These are phyloP conservation scores for Russula foetens DNA, from an alignment of 768 basidiomycete species.

Conservation along the genomic window DNA sequence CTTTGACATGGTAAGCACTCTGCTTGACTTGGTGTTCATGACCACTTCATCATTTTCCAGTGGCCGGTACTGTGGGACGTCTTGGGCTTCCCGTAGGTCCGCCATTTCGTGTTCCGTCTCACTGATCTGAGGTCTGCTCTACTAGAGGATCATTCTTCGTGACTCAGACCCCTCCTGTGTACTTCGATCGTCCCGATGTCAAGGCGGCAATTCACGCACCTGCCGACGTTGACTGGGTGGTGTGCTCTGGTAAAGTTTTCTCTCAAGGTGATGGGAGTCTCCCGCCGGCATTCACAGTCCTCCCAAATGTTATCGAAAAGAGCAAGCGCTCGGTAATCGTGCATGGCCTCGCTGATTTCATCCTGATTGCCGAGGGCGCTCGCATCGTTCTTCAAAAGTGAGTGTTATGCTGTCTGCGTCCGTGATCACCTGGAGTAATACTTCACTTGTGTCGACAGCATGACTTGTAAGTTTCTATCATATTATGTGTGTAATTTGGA, in stretches of 20 bases:
- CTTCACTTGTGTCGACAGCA: background rate
- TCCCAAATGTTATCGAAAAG: slow-evolving; percentile 72
- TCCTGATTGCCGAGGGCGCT: slow-evolving; percentile 62
- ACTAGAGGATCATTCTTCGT: background rate
- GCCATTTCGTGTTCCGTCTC: background rate
- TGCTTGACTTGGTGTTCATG: background rate
- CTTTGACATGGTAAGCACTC: slow-evolving; percentile 43
- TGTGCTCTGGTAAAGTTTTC: background rate
- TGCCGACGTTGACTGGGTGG: background rate
- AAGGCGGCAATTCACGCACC: no score
- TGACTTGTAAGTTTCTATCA: slow-evolving; percentile 9
- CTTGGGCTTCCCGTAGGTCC: slow-evolving; percentile 35
- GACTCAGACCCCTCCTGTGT: background rate
- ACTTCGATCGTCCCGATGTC: background rate
- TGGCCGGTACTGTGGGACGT: slow-evolving; percentile 73
- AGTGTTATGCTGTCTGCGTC: background rate
- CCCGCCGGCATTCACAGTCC: no score
- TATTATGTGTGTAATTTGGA: background rate
- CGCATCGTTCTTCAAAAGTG: slow-evolving; percentile 30
- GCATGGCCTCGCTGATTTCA: slow-evolving; percentile 67
- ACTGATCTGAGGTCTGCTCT: background rate
- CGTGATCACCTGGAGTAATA: background rate
- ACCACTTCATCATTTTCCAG: slow-evolving; percentile 14
- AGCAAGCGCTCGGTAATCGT: slow-evolving; percentile 57
- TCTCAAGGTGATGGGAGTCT: background rate